Base-by-base conservation (phyloP, 805 yeast species). In the Wickerhamomyces hampshirensis region DNA sequence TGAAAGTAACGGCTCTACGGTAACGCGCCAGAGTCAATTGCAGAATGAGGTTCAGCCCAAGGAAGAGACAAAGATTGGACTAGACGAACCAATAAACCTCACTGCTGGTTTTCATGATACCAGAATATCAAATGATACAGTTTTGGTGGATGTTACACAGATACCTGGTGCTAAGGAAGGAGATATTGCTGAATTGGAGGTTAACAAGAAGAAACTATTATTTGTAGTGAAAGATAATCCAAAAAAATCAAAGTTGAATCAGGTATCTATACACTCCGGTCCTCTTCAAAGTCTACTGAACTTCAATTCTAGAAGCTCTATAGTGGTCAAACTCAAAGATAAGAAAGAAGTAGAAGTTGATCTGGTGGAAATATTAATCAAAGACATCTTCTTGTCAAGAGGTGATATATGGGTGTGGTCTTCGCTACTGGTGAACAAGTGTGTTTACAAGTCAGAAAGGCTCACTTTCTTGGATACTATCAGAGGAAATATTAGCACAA, bases 321-420 rank as follows among this genome's bases (percentile, higher is more conserved):
- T 86, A 3, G 65, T 69, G 47, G 75, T 89, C 4, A 66, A 67
- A 47, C 64, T 62, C 33, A 69, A 56, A 59, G 62, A 58, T 14
- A 64, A 65, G 29, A 59, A 62, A 6, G 58, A 66, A 1, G 80
- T 73, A n/a, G 82, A 76, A 43, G 83, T 89, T 1, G 96, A 93
- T 49, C 71, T 86, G 3, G 74, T 89, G 4, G 98, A 93, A 51
- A 61, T 93, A 5, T 78, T 78, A 53, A 73, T 87, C 35, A 85
- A 80, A 49, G 97, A 93, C 50, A 68, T 86, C 15, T 76, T 83
- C 46, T 62, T 93, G 12, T 77, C 95, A 4, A 66, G 98, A 46
- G 96, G 95, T 42, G 93, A 87, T 49, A 91, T 89, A 88, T 93
- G 98, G 96, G 68, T 73, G 18, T 62, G 91, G 11, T 76, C 95